Evolutionary conservation across 306 rosid species (phyloP), one percentile per base, ranked within the genome.

Genomic region (Cotoneaster glaucophyllus): DNA sequence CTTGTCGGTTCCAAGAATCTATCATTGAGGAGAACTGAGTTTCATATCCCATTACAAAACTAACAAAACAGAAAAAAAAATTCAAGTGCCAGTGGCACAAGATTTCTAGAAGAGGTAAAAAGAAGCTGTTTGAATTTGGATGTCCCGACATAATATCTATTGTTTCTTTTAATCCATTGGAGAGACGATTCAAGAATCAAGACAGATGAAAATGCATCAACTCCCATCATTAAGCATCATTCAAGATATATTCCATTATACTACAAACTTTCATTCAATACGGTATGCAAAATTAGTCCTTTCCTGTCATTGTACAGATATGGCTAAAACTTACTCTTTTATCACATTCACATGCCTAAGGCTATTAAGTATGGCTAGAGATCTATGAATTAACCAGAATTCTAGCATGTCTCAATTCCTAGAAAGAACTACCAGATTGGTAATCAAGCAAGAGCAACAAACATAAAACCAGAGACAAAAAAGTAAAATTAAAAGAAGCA

Each of bases 1-100:
- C 71, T 95, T 95, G 82, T 95, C 97, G 28, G 93, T 87, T 77
- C 93, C 99, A 59, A 81, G 84, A 64, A 90, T 90, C 97, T 95
- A 84, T 77, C 81, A 28, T 67, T 64, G 64, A 78, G 21, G 26
- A 74, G 75, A 69, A 66, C 26, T 6, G 22, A 82, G 13, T 31
- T 73, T 13, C 22, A 67, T 50, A 69, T 11, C 50, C 44, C 19
- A 56, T 73, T 71, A 56, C 32, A 21, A 65, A 29, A 3, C 8
- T 44, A 70, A 61, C 3, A 53, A 39, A n/a, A 54, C 22, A 63
- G 67, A 29, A 37, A 37, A 37, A 5, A 37, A 41, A 72, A 39
- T 37, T 37, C 67, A 57, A 12, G 28, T 57, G 24, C 15, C 25
- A 34, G 19, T 57, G 37, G 18, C 25, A 34, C 25, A 32, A 54